Base-by-base conservation (phyloP, 257 asterid genomes). In the Ophiorrhiza pumila region DNA sequence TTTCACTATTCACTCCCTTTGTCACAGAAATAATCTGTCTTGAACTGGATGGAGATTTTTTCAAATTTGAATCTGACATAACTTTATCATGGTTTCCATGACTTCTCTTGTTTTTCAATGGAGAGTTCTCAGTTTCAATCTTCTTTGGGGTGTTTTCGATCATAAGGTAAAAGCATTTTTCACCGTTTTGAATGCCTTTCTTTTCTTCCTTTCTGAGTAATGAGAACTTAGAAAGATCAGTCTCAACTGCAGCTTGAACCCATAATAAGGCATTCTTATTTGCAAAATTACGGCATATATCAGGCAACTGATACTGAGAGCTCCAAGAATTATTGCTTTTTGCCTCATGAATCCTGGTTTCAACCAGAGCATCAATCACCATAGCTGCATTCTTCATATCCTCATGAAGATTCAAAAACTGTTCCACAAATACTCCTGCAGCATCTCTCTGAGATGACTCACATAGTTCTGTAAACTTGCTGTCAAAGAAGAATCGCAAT, bases 181-280 rank as follows among this genome's bases (percentile, higher is more conserved):
- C 85, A n/a, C 81, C 75, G 39, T 74, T 75, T 47, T 76, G 64
- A 65, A 41, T 39, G 57, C 74, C 78, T 39, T 76, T 86, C 71
- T 86, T 80, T 15, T 80, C 89, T 71, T 78, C 89, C 76, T 82
- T 85, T 9, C 80, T 73, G 62, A 87, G 87, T 68, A 94, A 61
- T 46, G 90, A 77, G 81, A 94, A 90, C 71, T 79, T 86, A 52
- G 96, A 86, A 74, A 94, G 95, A 57, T 86, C 81, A 2, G 91
- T 82, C 71, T 85, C 84, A 34, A 89, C 83, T 31, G 97, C 98
- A 75, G 98, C 97, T 85, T 85, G 95, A 72, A 90, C 89, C 97
- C 99, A 90, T 58, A 80, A 69, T 27, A 86, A 79, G 41, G 95
- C 90, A 65, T 81, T 87, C 78, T 80, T 88, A 52, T 77, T 80